Percentiles rank a stretch among this genome's conserved stretches.
Evolutionary conservation across 768 basidiomycete species (phyloP).

Genomic region (Lentinula raphanica): DNA sequence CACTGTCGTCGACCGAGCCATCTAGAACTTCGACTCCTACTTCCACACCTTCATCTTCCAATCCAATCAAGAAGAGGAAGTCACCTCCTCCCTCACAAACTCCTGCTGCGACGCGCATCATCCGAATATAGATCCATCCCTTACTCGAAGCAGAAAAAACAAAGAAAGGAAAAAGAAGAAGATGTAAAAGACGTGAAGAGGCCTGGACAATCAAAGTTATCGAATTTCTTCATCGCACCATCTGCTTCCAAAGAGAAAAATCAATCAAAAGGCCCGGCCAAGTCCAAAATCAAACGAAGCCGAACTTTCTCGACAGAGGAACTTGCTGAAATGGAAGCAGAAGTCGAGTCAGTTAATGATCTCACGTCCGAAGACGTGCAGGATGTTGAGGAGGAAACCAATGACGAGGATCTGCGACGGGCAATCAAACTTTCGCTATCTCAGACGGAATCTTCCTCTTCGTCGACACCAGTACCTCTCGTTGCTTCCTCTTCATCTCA

Average conservation of each 20-base stretch:
- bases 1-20: neutral
- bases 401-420: conserved; percentile 49
- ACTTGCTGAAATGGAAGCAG: conserved; percentile 14
- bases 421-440: conserved; percentile 41
- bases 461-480: no score
- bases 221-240: conserved; percentile 31
- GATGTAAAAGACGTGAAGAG: conserved; percentile 15
- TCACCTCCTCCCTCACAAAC: neutral
- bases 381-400: conserved; percentile 24
- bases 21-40: neutral
- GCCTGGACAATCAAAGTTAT: conserved; percentile 34
- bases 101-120: neutral
- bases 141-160: conserved; percentile 17
- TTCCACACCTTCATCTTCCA: neutral
- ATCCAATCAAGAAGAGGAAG: neutral
- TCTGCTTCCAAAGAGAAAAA: neutral
- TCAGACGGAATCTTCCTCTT: conserved; percentile 21
- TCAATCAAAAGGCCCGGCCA: conserved; percentile 23
- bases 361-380: neutral
- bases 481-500: conserved; percentile 12
- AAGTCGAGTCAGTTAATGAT: conserved; percentile 8
- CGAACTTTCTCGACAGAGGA: conserved; percentile 23
- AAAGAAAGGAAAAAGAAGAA: conserved; percentile 17
- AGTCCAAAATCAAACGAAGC: conserved; percentile 15
- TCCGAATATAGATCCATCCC: conserved; percentile 25